phyloP scores from a whole-genome alignment of 495 filamentous ascomycete genomes.

The Penicillium silybi region DNA sequence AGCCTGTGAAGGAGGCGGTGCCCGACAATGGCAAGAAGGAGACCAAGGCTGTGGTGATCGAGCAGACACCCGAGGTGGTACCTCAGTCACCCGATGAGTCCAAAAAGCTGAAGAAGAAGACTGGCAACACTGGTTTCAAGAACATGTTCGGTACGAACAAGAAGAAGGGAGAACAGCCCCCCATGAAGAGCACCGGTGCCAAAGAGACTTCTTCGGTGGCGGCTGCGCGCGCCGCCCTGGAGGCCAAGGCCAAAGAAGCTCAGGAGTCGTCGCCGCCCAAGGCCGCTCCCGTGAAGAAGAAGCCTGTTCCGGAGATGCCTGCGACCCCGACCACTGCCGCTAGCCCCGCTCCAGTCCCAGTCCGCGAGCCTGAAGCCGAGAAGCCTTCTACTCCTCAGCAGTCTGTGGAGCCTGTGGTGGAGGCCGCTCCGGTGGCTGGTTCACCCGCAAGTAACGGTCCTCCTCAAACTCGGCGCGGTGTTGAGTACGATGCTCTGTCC shows the following conservation, averaged over 20 bases:
- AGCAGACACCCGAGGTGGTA: slow-evolving; percentile 19
- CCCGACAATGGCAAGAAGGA: slow-evolving; percentile 15
- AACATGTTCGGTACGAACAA: slow-evolving; percentile 43
- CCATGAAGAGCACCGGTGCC: slow-evolving; percentile 36
- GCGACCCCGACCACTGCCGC: slow-evolving; percentile 13
- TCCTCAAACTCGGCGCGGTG: slow-evolving; percentile 46
- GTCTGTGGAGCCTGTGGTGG: slow-evolving; percentile 21
- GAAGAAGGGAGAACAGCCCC: slow-evolving; percentile 37
- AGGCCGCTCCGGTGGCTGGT: slow-evolving; percentile 2
- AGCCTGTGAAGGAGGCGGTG: slow-evolving; percentile 6
- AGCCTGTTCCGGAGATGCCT: slow-evolving; percentile 28
- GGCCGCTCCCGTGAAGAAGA: slow-evolving; percentile 32
- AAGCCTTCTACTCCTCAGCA: slow-evolving; percentile 20
- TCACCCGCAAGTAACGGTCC: slow-evolving; percentile 22
- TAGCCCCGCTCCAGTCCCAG: neutral
- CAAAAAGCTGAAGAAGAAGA: slow-evolving; percentile 48
- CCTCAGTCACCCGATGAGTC: slow-evolving; percentile 29
- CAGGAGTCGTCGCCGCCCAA: slow-evolving; percentile 31
- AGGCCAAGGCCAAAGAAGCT: slow-evolving; percentile 38
- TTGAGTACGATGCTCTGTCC: slow-evolving; percentile 53
- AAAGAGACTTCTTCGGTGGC: slow-evolving; percentile 41
- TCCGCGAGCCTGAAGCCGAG: slow-evolving; percentile 8
- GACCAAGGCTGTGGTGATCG: slow-evolving; percentile 20
- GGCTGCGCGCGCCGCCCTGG: slow-evolving; percentile 49
- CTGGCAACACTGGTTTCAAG: slow-evolving; percentile 43